These are phyloP conservation scores for Lactarius sp. DNA, from an alignment of 768 basidiomycete species.

Conservation along the genomic window DNA sequence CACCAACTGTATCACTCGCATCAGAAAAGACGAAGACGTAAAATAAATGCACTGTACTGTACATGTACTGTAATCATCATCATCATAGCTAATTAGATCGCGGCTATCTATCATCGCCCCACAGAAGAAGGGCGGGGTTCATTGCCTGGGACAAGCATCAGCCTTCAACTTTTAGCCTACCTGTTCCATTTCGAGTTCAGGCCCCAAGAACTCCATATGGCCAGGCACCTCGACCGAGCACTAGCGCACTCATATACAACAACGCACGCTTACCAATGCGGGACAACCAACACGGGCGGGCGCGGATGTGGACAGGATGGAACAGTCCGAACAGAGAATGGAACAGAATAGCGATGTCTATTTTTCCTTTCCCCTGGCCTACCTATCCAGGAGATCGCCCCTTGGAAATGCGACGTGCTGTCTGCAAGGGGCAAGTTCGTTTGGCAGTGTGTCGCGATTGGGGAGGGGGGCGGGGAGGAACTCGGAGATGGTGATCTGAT, in stretches of 20 bases:
- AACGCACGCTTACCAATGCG: not conserved
- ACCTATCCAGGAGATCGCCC: constrained; percentile 20
- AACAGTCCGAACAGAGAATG: not conserved
- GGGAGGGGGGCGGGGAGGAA: no score
- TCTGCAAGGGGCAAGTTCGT: constrained; percentile 7
- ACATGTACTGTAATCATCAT: no score
- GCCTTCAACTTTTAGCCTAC: no score
- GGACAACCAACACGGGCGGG: not conserved
- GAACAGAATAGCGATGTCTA: not conserved
- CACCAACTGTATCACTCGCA: not conserved
- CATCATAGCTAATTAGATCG: no score
- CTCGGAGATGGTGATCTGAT: no score
- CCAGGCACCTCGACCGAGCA: not conserved
- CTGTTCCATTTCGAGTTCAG: not conserved
- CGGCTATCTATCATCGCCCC: no score
- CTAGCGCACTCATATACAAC: not conserved
- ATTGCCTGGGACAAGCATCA: no score
- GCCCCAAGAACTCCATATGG: not conserved
- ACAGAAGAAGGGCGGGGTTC: no score
- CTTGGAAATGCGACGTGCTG: not conserved
- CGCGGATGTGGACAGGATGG: not conserved
- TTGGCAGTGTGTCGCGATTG: no score
- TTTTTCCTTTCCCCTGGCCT: not conserved
- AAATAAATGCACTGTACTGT: not conserved
- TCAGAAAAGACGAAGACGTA: not conserved